phyloP scores from a whole-genome alignment of 768 basidiomycete genomes.

The Boletus reticulatus region DNA sequence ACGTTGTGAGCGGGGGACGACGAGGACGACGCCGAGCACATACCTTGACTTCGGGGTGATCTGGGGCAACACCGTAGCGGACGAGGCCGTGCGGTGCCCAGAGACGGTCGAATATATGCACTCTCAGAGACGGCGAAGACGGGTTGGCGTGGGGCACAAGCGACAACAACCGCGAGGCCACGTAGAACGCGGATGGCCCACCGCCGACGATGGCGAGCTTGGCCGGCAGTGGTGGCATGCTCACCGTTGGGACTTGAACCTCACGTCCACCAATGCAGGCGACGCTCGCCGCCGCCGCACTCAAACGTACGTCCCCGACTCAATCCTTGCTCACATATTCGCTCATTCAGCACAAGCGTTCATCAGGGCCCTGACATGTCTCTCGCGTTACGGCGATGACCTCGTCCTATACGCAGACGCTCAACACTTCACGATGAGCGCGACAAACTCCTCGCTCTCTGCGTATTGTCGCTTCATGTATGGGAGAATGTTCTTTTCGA shows the following conservation, averaged over 20 bases:
- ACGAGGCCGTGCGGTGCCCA: constrained; percentile 96
- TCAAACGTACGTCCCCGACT: constrained; percentile 39
- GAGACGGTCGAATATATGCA: constrained; percentile 89
- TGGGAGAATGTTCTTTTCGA: constrained; percentile 64
- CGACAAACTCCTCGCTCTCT: constrained; percentile 78
- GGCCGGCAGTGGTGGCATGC: constrained; percentile 29
- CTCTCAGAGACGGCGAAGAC: constrained; percentile 40
- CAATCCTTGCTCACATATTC: constrained; percentile 12
- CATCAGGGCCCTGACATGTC: constrained; percentile 69
- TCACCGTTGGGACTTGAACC: neutral
- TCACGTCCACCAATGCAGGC: constrained; percentile 55
- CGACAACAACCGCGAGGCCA: constrained; percentile 81
- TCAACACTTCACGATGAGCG: constrained; percentile 60
- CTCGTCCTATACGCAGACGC: constrained; percentile 63
- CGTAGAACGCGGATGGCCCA: constrained; percentile 96
- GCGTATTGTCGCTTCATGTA: constrained; percentile 82
- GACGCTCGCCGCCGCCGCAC: constrained; percentile 56
- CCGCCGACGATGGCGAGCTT: constrained; percentile 92
- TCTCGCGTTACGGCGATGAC: constrained; percentile 83
- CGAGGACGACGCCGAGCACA: neutral
- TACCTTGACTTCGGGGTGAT: constrained; percentile 97
- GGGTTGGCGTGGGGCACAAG: constrained; percentile 41
- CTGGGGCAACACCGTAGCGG: constrained; percentile 94
- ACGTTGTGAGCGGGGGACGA: constrained; percentile 9
- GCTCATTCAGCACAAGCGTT: constrained; percentile 51